Conservation (phyloP, 768 basidiomycete species). For the Tulasnella sp. region DNA sequence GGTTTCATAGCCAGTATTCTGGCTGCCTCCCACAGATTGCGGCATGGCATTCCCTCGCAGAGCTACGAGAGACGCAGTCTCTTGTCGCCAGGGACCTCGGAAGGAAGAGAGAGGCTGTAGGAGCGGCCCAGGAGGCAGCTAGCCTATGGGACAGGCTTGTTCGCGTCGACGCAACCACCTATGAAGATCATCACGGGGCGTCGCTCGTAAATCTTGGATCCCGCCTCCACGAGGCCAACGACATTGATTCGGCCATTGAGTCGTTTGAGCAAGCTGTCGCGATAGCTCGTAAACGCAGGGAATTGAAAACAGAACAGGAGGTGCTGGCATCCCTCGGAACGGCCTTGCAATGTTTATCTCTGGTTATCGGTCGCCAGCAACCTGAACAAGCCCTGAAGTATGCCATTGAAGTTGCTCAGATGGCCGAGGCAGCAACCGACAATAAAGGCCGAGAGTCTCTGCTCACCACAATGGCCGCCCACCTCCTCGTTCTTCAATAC, state of each 20-base stretch:
- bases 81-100: neutral
- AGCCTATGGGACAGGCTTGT: constrained; percentile 8
- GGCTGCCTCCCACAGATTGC: neutral
- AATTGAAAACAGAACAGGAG: neutral
- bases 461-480: neutral
- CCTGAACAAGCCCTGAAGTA: neutral
- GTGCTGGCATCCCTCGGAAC: constrained; percentile 3
- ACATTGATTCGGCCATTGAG: neutral
- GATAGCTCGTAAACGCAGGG: neutral
- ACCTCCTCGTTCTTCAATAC: neutral
- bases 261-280: constrained; percentile 1
- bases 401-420: neutral
- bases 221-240: constrained; percentile 12
- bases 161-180: neutral
- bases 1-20: neutral
- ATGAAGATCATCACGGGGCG: neutral
- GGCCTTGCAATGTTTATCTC: neutral
- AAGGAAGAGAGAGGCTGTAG: neutral
- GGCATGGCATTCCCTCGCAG: neutral
- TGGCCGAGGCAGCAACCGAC: neutral
- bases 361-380: neutral
- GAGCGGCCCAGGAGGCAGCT: constrained; percentile 4
- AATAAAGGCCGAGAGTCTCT: neutral
- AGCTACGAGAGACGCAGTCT: neutral
- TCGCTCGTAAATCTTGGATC: constrained; percentile 19